Conservation (phyloP, 2,329 filamentous ascomycete genomes). For the Monosporascus sp. region DNA sequence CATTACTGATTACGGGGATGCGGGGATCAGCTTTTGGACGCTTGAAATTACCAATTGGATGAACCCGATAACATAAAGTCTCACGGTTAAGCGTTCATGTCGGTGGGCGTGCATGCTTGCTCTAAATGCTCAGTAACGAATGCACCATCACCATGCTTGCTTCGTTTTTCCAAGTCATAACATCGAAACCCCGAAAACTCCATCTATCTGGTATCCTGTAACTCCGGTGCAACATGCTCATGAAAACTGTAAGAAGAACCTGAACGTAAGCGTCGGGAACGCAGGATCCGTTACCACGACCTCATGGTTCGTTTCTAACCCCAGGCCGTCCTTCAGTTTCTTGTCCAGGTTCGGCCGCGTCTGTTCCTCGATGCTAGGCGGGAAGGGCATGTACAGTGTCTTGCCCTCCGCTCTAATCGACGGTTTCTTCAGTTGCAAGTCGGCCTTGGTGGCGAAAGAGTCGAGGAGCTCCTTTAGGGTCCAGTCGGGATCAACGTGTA, state of each 20-base stretch:
- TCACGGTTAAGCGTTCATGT: too few species aligned
- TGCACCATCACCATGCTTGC: too few species aligned
- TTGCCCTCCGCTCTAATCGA: conserved; percentile 73
- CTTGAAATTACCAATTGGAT: too few species aligned
- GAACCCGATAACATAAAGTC: too few species aligned
- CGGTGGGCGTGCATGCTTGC: too few species aligned
- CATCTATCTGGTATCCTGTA: neutral
- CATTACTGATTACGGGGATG: too few species aligned
- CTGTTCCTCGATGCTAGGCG: conserved; percentile 74
- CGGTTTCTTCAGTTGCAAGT: conserved; percentile 90
- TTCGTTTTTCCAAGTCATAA: too few species aligned
- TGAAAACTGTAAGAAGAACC: conserved; percentile 46
- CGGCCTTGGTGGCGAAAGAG: conserved; percentile 73
- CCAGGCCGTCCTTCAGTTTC: conserved; percentile 65
- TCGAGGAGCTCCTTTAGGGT: conserved; percentile 84
- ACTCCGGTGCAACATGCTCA: conserved; percentile 6
- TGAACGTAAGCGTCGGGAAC: conserved; percentile 67
- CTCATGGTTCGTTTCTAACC: conserved; percentile 73
- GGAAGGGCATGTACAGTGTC: conserved; percentile 85
- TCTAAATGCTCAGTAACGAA: too few species aligned
- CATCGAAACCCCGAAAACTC: too few species aligned
- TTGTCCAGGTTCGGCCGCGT: conserved; percentile 77
- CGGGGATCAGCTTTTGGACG: too few species aligned
- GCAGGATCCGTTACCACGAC: conserved; percentile 91
- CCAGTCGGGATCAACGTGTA: conserved; percentile 63